Evolutionary conservation across 2,329 filamentous ascomycete species (phyloP).

Genomic region (Cladosporium colombiae): DNA sequence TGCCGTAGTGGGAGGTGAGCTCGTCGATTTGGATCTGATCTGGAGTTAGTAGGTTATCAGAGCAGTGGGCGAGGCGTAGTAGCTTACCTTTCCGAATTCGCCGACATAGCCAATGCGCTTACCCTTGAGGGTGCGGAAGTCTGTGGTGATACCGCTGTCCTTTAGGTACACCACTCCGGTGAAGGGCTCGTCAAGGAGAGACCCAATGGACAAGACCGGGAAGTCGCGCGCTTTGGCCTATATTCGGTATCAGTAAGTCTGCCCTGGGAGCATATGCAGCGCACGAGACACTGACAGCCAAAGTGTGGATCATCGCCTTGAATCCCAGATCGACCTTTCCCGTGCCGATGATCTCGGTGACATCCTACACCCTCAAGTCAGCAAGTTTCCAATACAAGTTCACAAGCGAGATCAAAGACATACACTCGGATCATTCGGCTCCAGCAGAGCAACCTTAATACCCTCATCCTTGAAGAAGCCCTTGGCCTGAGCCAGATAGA

Average conservation of each 20-base stretch:
- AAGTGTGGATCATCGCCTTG: slow-evolving; percentile 82
- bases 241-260: neutral
- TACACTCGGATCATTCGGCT: slow-evolving; percentile 75
- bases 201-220: slow-evolving; percentile 71
- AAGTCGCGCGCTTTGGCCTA: slow-evolving; percentile 76
- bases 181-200: slow-evolving; percentile 76
- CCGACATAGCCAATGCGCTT: slow-evolving; percentile 79
- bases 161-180: slow-evolving; percentile 78
- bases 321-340: slow-evolving; percentile 77
- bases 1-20: slow-evolving; percentile 74
- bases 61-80: too few species aligned
- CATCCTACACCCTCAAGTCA: slow-evolving; percentile 53
- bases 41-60: neutral
- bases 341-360: slow-evolving; percentile 77
- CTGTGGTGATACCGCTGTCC: slow-evolving; percentile 69
- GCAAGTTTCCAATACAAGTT: neutral
- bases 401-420: slow-evolving; percentile 25
- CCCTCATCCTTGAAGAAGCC: slow-evolving; percentile 75
- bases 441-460: slow-evolving; percentile 74
- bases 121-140: slow-evolving; percentile 73
- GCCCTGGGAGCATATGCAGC: too few species aligned
- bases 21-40: slow-evolving; percentile 76
- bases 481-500: slow-evolving; percentile 75
- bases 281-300: slow-evolving; percentile 54
- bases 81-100: slow-evolving; percentile 67